Conservation (phyloP, 2,329 filamentous ascomycete species). For the Fusarium tuaranense region DNA sequence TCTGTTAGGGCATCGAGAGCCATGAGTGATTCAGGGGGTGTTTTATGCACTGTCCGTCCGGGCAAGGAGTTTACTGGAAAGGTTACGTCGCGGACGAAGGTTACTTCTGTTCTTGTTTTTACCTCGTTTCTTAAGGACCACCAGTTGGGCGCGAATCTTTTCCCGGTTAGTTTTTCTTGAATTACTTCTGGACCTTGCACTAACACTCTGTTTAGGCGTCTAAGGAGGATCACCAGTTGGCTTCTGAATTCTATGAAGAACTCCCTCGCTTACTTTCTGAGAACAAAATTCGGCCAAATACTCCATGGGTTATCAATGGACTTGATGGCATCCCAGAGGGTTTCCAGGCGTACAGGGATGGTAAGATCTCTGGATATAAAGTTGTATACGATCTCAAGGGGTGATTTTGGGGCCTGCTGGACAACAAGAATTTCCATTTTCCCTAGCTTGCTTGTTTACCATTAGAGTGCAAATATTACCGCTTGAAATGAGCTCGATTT, state of each 20-base stretch:
- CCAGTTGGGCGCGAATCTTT: neutral
- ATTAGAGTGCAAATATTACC: too few species aligned
- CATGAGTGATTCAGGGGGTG: conserved; percentile 38
- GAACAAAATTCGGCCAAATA: neutral
- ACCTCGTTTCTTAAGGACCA: conserved; percentile 50
- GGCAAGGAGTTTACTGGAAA: conserved; percentile 52
- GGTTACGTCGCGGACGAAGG: conserved; percentile 44
- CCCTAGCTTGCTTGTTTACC: too few species aligned
- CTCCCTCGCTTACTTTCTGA: neutral
- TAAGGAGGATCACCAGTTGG: conserved; percentile 1
- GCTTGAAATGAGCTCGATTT: too few species aligned
- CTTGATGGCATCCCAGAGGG: neutral
- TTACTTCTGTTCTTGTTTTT: conserved; percentile 56
- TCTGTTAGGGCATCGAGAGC: conserved; percentile 48
- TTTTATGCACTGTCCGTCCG: conserved; percentile 54
- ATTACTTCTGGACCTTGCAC: neutral
- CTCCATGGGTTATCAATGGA: neutral
- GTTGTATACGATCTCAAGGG: neutral
- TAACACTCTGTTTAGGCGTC: neutral
- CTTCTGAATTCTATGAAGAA: neutral
- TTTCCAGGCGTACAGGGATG: conserved; percentile 6
- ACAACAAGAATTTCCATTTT: too few species aligned
- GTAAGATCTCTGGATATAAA: conserved; percentile 7
- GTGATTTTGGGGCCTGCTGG: too few species aligned
- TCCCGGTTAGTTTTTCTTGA: neutral